Percentiles rank a stretch among this genome's conserved stretches.
Evolutionary conservation across 2,329 filamentous ascomycete species (phyloP).

Genomic region (Pseudocercospora ulei): DNA sequence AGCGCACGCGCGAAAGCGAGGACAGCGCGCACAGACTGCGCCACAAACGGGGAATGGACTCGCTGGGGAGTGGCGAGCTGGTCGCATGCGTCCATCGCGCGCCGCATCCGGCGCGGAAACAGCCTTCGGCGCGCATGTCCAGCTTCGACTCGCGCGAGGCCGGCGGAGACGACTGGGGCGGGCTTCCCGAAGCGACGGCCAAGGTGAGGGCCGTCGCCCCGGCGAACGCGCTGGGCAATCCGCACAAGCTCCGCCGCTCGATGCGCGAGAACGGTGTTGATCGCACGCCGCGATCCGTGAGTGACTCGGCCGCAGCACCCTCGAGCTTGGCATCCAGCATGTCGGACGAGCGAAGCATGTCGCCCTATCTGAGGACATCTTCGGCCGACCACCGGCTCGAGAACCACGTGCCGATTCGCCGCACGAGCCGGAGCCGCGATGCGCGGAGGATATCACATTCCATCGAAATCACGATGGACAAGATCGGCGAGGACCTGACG

Average conservation of each 20-base stretch:
- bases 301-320: conserved; percentile 9
- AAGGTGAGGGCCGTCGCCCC: conserved; percentile 11
- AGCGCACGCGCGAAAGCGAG: conserved; percentile 18
- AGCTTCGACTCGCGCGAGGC: conserved; percentile 12
- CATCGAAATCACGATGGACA: conserved; percentile 10
- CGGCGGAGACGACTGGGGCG: conserved; percentile 15
- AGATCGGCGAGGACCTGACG: conserved; percentile 11
- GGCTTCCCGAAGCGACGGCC: conserved; percentile 9
- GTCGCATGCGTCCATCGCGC: conserved; percentile 4
- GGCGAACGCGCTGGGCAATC: conserved; percentile 14
- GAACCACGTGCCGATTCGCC: conserved; percentile 18
- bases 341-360: conserved; percentile 5
- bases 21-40: conserved; percentile 16
- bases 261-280: conserved; percentile 18
- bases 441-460: conserved; percentile 10
- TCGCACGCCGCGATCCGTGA: conserved; percentile 11
- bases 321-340: conserved; percentile 14
- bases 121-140: conserved; percentile 8
- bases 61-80: conserved; percentile 13
- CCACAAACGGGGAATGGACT: conserved; percentile 19
- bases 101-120: conserved; percentile 1
- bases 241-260: conserved; percentile 18
- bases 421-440: conserved; percentile 19
- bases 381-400: conserved; percentile 21
- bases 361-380: conserved; percentile 18